phyloP scores from a whole-genome alignment of 163 green algal genomes.

The Prototheca wickerhamii region DNA sequence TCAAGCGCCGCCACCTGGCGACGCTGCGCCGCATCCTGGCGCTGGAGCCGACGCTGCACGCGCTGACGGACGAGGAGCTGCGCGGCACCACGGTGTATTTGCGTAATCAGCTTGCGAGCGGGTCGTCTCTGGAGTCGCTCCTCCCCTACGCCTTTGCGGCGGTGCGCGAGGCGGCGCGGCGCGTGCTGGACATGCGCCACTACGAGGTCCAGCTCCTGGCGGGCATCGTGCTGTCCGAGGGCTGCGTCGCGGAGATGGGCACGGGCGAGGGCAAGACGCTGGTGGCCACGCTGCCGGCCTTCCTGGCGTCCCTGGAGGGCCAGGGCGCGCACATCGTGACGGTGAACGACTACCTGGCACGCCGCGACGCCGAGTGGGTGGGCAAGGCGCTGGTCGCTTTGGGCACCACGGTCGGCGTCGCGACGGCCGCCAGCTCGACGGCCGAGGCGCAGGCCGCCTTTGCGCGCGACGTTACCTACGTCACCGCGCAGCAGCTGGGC shows the following conservation, averaged over 20 bases:
- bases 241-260: conserved; percentile 96
- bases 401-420: conserved; percentile 81
- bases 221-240: conserved; percentile 94
- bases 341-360: conserved; percentile 98
- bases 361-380: conserved; percentile 93
- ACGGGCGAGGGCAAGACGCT: conserved; percentile 98
- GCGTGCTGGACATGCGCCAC: conserved; percentile 89
- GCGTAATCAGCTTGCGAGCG: conserved; percentile 31
- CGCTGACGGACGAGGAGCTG: conserved; percentile 58
- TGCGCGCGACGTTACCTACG: conserved; percentile 88
- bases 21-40: conserved; percentile 54
- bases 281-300: conserved; percentile 91
- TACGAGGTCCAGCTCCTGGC: conserved; percentile 98
- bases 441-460: conserved; percentile 67
- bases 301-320: conserved; percentile 83
- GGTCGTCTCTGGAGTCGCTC: conserved; percentile 89
- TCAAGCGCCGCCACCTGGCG: conserved; percentile 49
- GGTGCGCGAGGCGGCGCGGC: conserved; percentile 80
- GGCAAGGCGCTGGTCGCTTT: conserved; percentile 88
- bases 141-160: conserved; percentile 63
- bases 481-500: conserved; percentile 97
- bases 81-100: conserved; percentile 65
- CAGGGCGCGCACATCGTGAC: conserved; percentile 93
- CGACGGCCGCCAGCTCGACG: conserved; percentile 49
- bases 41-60: conserved; percentile 45